phyloP scores from a whole-genome alignment of 129 eudicot genomes.

The Lactuca sativa region DNA sequence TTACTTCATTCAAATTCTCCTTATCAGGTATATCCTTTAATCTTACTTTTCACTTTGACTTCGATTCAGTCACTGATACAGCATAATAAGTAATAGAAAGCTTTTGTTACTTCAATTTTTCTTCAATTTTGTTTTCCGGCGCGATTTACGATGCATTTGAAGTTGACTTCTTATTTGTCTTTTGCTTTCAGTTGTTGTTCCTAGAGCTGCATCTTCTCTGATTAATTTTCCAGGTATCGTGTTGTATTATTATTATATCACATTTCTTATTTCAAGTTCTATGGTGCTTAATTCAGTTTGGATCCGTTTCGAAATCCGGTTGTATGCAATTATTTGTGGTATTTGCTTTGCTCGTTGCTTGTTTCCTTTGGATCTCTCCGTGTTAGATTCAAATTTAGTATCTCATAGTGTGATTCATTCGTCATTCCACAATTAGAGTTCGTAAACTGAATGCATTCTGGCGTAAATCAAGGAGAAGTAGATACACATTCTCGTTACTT shows the following conservation, averaged over 20 bases:
- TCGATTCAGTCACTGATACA: constrained; percentile 22
- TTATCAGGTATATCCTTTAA: constrained; percentile 14
- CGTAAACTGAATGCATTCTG: constrained; percentile 20
- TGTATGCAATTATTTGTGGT: not conserved
- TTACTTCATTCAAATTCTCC: constrained; percentile 12
- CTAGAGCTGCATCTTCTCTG: constrained; percentile 5
- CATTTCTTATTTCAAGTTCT: constrained; percentile 13
- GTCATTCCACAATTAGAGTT: not conserved
- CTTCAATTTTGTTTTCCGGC: not conserved
- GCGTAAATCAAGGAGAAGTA: constrained; percentile 5
- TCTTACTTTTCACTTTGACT: constrained; percentile 15
- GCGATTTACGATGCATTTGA: constrained; percentile 17
- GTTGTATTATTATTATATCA: not conserved
- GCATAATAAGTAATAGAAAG: not conserved
- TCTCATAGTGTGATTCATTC: constrained; percentile 21
- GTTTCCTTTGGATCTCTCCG: constrained; percentile 24
- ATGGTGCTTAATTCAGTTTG: constrained; percentile 16
- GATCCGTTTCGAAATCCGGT: not conserved
- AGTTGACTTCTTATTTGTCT: not conserved
- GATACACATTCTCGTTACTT: constrained; percentile 12
- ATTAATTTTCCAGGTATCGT: not conserved
- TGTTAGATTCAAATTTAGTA: constrained; percentile 26
- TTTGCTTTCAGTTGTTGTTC: constrained; percentile 10
- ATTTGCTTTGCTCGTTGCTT: not conserved
- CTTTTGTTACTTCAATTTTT: not conserved